A percentile compares a stretch with the other conserved stretches of the same genome.
Conservation (phyloP, 2,329 filamentous ascomycete genomes). For the Phymatotrichopsis omnivora region DNA sequence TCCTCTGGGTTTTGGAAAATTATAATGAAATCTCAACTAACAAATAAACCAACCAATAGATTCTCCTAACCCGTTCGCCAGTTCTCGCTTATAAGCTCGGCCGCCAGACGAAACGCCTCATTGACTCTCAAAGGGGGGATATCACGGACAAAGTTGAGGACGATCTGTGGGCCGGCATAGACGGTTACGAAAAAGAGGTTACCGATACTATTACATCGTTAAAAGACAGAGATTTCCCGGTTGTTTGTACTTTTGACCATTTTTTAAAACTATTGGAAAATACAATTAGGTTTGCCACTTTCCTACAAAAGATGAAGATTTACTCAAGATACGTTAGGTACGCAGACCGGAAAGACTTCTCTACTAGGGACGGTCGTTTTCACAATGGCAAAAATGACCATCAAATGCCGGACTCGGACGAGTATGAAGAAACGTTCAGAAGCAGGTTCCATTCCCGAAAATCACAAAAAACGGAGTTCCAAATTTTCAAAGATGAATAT, state of each 20-base stretch:
- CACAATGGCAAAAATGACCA: too few species aligned
- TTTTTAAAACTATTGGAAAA: constrained; percentile 29
- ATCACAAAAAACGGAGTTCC: constrained; percentile 29
- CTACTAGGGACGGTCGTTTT: too few species aligned
- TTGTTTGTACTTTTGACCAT: constrained; percentile 33
- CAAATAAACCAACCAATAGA: too few species aligned
- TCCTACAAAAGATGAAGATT: too few species aligned
- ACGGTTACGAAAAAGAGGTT: constrained; percentile 7
- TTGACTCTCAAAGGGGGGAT: constrained; percentile 25
- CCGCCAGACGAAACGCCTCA: constrained; percentile 29
- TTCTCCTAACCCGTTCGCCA: constrained; percentile 33
- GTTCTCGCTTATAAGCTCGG: constrained; percentile 32
- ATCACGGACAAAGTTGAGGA: neutral
- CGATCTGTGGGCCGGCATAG: neutral
- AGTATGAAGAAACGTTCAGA: too few species aligned
- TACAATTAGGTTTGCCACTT: constrained; percentile 16
- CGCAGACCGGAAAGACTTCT: constrained; percentile 5
- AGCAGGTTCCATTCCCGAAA: too few species aligned
- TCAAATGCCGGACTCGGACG: too few species aligned
- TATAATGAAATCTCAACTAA: neutral
- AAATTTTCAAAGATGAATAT: constrained; percentile 32
- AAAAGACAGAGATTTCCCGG: constrained; percentile 30
- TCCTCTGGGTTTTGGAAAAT: too few species aligned
- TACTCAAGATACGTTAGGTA: constrained; percentile 1
- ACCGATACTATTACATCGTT: constrained; percentile 27